Percentiles rank a stretch among this genome's conserved stretches.
These are phyloP conservation scores for Lippia alba DNA, from an alignment of 305 asterid species.

Conservation along the genomic window DNA sequence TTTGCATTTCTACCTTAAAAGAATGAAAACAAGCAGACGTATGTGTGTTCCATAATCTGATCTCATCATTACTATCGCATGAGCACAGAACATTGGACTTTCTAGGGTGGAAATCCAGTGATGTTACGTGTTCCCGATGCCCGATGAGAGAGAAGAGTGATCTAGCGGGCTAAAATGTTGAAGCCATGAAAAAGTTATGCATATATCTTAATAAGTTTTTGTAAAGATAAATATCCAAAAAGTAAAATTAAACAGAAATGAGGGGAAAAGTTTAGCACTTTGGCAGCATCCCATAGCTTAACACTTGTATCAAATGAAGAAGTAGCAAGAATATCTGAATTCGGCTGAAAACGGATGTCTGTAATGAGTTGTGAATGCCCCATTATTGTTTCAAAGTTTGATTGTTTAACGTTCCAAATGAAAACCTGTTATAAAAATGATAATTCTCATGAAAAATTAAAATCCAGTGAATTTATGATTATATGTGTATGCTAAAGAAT, in stretches of 20 bases:
- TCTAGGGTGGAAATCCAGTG: conserved; percentile 60
- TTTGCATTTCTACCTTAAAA: conserved; percentile 39
- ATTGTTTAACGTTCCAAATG: conserved; percentile 42
- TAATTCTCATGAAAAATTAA: neutral
- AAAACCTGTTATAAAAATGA: conserved; percentile 42
- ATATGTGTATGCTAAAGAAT: neutral
- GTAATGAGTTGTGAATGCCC: conserved; percentile 48
- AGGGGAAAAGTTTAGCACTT: conserved; percentile 37
- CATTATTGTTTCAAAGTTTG: conserved; percentile 11
- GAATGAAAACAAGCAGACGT: conserved; percentile 30
- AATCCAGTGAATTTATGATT: too few relatives aligned
- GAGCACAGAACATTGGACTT: conserved; percentile 46
- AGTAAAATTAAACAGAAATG: neutral
- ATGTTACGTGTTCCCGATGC: conserved; percentile 48
- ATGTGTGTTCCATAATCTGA: conserved; percentile 49
- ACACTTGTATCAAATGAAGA: conserved; percentile 54
- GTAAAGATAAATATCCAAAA: neutral
- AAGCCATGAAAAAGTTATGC: conserved; percentile 9
- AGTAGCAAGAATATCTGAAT: conserved; percentile 52
- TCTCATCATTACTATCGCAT: conserved; percentile 48
- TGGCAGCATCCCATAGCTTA: conserved; percentile 53
- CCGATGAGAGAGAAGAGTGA: conserved; percentile 37
- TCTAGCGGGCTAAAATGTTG: conserved; percentile 38
- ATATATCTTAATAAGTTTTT: neutral
- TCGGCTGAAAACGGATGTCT: conserved; percentile 50